Evolutionary conservation across 2,329 filamentous ascomycete genomes (phyloP).

Genomic region (Pleomassaria siparia): DNA sequence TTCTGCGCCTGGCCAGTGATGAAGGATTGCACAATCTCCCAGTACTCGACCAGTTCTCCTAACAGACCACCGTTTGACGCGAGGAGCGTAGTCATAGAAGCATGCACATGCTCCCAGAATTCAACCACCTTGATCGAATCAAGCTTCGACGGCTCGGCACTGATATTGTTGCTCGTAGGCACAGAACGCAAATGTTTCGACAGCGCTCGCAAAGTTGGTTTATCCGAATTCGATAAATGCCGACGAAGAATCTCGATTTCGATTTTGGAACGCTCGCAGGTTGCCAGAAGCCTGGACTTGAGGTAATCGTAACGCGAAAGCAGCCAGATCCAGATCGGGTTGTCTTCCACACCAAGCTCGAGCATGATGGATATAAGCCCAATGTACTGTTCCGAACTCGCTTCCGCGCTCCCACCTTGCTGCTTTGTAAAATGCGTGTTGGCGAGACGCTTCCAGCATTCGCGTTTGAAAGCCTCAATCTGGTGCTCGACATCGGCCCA

Average conservation of each 20-base stretch:
- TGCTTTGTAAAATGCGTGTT: conserved; percentile 61
- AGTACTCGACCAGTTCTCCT: conserved; percentile 89
- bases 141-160: conserved; percentile 59
- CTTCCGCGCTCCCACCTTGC: conserved; percentile 48
- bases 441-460: conserved; percentile 81
- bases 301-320: conserved; percentile 85
- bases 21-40: conserved; percentile 89
- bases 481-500: conserved; percentile 93
- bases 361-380: conserved; percentile 85
- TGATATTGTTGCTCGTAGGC: conserved; percentile 62
- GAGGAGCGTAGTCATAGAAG: conserved; percentile 72
- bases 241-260: conserved; percentile 91
- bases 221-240: conserved; percentile 72
- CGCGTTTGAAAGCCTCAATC: conserved; percentile 81
- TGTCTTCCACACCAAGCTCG: conserved; percentile 93
- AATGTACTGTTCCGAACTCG: conserved; percentile 78
- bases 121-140: conserved; percentile 82
- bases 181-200: conserved; percentile 77
- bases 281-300: conserved; percentile 78
- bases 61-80: conserved; percentile 75
- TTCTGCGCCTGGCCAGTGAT: conserved; percentile 83
- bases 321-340: conserved; percentile 96
- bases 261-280: conserved; percentile 81
- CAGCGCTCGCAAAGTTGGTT: conserved; percentile 67
- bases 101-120: conserved; percentile 86